Evolutionary conservation across 768 basidiomycete genomes (phyloP).

Genomic region (Lentinula detonsa): DNA sequence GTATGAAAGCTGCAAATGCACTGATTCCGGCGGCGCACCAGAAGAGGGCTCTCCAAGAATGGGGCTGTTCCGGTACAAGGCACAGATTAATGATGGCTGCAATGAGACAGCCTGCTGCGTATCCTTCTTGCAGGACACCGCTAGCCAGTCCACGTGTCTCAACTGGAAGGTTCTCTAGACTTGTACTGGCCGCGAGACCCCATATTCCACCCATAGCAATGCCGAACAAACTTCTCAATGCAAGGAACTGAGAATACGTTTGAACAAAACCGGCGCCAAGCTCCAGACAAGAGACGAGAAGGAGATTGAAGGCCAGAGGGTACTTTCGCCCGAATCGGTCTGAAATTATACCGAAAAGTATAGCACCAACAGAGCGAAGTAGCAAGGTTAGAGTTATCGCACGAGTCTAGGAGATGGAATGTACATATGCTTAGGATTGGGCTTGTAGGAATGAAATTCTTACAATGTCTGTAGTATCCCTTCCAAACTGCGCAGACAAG

Average conservation of each 20-base stretch:
- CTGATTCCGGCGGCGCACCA: constrained; percentile 51
- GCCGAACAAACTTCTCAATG: constrained; percentile 53
- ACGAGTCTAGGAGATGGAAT: neutral
- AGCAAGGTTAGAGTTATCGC: neutral
- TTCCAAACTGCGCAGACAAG: constrained; percentile 29
- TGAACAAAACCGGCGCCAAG: constrained; percentile 54
- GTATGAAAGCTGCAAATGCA: constrained; percentile 42
- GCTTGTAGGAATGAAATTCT: constrained; percentile 46
- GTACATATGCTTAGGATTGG: neutral
- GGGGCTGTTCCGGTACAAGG: constrained; percentile 20
- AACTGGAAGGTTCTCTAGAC: constrained; percentile 59
- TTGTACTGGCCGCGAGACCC: constrained; percentile 52
- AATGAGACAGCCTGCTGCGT: constrained; percentile 38
- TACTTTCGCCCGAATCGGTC: constrained; percentile 36
- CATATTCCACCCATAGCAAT: constrained; percentile 60
- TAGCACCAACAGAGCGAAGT: constrained; percentile 15
- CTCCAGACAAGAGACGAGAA: constrained; percentile 46
- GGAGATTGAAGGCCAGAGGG: constrained; percentile 52
- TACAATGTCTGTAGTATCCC: constrained; percentile 26
- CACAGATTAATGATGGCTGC: constrained; percentile 50
- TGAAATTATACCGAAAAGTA: constrained; percentile 53
- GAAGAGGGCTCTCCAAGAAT: constrained; percentile 52
- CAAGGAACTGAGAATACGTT: constrained; percentile 52
- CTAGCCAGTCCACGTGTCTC: constrained; percentile 58
- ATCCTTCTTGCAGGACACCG: constrained; percentile 68